phyloP scores from a whole-genome alignment of 2,329 filamentous ascomycete genomes.

The Epichloe bromicola region DNA sequence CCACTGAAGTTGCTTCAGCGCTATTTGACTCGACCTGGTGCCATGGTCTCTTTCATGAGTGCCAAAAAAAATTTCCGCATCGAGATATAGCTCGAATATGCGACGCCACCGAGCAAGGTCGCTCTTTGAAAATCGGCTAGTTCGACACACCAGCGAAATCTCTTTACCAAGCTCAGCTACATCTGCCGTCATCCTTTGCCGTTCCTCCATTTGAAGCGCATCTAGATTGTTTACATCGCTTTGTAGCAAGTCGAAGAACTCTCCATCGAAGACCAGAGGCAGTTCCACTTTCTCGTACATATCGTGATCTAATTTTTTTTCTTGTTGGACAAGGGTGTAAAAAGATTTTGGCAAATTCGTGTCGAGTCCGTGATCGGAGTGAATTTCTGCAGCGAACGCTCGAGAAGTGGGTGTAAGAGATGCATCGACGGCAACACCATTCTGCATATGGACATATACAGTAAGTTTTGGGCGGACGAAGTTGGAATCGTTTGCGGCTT shows the following conservation, averaged over 20 bases:
- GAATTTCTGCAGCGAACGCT: conserved; percentile 37
- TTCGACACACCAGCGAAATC: conserved; percentile 51
- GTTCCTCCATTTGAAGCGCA: conserved; percentile 52
- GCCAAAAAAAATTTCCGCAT: conserved; percentile 84
- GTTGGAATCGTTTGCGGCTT: conserved; percentile 26
- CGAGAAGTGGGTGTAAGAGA: conserved; percentile 52
- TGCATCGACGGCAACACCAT: conserved; percentile 57
- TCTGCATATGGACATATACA: conserved; percentile 52
- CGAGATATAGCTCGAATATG: conserved; percentile 70
- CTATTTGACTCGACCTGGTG: conserved; percentile 49
- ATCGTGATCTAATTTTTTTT: background rate
- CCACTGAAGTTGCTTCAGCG: conserved; percentile 53
- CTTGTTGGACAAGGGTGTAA: conserved; percentile 1
- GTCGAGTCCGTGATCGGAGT: conserved; percentile 4
- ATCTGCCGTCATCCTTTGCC: conserved; percentile 46
- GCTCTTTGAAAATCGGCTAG: conserved; percentile 45
- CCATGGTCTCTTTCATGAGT: conserved; percentile 60
- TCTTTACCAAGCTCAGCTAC: conserved; percentile 52
- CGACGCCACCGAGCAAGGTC: conserved; percentile 67
- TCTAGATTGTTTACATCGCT: conserved; percentile 59
- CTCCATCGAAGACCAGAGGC: conserved; percentile 60
- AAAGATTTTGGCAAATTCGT: background rate
- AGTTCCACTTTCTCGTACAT: conserved; percentile 46
- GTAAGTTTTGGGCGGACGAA: conserved; percentile 55
- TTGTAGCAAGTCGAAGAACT: conserved; percentile 69